phyloP scores from a whole-genome alignment of 495 filamentous ascomycete genomes.

The Sporormia fimetaria region DNA sequence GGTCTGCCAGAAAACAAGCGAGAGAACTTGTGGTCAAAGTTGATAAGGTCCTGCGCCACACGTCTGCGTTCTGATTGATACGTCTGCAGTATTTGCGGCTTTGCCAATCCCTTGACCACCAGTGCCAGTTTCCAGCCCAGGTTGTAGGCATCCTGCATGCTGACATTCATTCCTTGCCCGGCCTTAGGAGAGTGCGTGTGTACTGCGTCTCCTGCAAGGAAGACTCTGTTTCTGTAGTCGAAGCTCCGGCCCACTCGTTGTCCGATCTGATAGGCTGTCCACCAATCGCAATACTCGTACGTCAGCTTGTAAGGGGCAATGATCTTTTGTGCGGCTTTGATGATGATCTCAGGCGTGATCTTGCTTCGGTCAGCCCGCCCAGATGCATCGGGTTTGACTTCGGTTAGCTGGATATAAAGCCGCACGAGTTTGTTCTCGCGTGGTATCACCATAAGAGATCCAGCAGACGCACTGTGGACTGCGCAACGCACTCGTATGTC shows the following conservation, averaged over 20 bases:
- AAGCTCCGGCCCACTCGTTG: constrained; percentile 62
- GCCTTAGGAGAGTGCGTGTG: constrained; percentile 79
- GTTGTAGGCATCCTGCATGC: constrained; percentile 71
- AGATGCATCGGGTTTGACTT: constrained; percentile 22
- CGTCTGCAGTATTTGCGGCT: constrained; percentile 49
- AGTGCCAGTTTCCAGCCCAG: constrained; percentile 75
- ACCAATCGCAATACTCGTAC: constrained; percentile 46
- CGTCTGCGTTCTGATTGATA: constrained; percentile 60
- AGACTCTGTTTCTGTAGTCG: constrained; percentile 55
- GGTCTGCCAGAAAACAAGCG: constrained; percentile 29
- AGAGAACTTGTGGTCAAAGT: constrained; percentile 53
- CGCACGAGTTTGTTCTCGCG: constrained; percentile 56
- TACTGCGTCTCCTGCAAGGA: constrained; percentile 69
- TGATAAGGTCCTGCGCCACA: constrained; percentile 58
- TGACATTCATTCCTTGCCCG: constrained; percentile 78
- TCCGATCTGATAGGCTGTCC: constrained; percentile 41
- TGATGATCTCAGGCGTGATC: constrained; percentile 48
- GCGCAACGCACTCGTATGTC: constrained; percentile 59
- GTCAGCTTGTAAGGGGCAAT: constrained; percentile 50
- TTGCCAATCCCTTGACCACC: constrained; percentile 51
- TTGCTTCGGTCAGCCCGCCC: constrained; percentile 28
- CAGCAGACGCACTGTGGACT: constrained; percentile 52
- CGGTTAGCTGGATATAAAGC: constrained; percentile 58
- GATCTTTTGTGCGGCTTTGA: constrained; percentile 48
- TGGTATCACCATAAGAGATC: constrained; percentile 58